phyloP scores from a whole-genome alignment of 345 rosid genomes.

The Abelmoschus esculentus region DNA sequence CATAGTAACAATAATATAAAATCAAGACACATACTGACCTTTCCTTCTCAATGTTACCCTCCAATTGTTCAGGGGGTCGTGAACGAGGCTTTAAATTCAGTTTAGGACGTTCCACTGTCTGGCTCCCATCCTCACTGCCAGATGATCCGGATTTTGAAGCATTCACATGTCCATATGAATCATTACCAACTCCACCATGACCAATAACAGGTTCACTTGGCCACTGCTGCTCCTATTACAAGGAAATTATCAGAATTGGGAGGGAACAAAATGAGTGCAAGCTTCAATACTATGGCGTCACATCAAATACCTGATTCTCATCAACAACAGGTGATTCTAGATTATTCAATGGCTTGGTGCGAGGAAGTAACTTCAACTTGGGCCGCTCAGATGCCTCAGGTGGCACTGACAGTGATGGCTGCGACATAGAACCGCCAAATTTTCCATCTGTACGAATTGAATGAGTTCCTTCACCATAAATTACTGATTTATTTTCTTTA shows the following conservation, averaged over 20 bases:
- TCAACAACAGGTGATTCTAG: constrained; percentile 34
- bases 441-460: constrained; percentile 30
- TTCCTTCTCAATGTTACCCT: constrained; percentile 34
- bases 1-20: not conserved
- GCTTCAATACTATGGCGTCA: not conserved
- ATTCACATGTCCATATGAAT: constrained; percentile 23
- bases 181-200: constrained; percentile 24
- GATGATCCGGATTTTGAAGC: constrained; percentile 31
- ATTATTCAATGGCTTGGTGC: constrained; percentile 52
- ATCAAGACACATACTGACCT: constrained; percentile 35
- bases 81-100: constrained; percentile 56
- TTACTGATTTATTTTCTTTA: constrained; percentile 31
- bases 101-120: constrained; percentile 46
- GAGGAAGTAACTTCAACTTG: constrained; percentile 60
- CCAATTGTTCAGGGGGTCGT: constrained; percentile 31
- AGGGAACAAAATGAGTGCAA: constrained; percentile 5
- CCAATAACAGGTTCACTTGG: constrained; percentile 20
- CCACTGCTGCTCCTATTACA: constrained; percentile 29
- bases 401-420: constrained; percentile 21
- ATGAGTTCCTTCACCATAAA: constrained; percentile 27
- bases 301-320: constrained; percentile 34
- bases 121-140: not conserved
- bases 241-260: constrained; percentile 7
- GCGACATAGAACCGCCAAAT: constrained; percentile 31
- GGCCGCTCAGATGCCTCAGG: constrained; percentile 51